These are phyloP conservation scores for Hypomontagnella submonticulosa DNA, from an alignment of 495 filamentous ascomycete species.

Conservation along the genomic window DNA sequence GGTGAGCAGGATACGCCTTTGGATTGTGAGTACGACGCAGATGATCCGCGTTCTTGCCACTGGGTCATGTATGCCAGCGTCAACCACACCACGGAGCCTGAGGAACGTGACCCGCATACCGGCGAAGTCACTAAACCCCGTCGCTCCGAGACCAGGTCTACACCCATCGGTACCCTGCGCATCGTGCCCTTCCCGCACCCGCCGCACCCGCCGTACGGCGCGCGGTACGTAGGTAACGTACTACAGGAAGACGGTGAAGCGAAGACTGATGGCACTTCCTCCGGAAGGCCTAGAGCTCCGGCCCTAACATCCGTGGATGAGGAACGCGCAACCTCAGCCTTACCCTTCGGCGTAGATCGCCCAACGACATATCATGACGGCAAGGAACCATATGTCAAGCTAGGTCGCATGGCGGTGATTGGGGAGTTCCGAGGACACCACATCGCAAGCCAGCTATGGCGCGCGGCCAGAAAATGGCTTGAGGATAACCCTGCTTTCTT, in stretches of 20 bases:
- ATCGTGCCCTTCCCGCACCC: conserved; percentile 80
- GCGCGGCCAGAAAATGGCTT: conserved; percentile 71
- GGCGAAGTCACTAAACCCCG: conserved; percentile 46
- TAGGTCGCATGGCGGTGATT: conserved; percentile 79
- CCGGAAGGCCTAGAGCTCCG: conserved; percentile 6
- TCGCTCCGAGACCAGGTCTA: conserved; percentile 48
- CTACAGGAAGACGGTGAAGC: conserved; percentile 36
- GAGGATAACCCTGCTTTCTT: conserved; percentile 62
- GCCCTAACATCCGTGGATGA: conserved; percentile 22
- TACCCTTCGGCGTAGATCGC: conserved; percentile 53
- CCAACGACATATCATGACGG: conserved; percentile 62
- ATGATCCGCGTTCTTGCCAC: conserved; percentile 82
- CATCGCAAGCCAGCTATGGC: conserved; percentile 70
- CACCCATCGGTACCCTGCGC: conserved; percentile 78
- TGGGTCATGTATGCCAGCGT: conserved; percentile 79
- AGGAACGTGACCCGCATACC: conserved; percentile 47
- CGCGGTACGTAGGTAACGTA: conserved; percentile 52
- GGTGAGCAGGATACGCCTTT: conserved; percentile 75
- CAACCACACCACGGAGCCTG: conserved; percentile 49
- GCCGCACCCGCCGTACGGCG: conserved; percentile 63
- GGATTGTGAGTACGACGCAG: conserved; percentile 78
- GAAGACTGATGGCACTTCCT: conserved; percentile 1
- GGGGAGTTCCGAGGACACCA: conserved; percentile 70
- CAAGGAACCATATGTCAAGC: conserved; percentile 78
- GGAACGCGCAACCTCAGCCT: conserved; percentile 25